Evolutionary conservation across 495 filamentous ascomycete genomes (phyloP).

Genomic region (Staphylotrichum tortipilum): DNA sequence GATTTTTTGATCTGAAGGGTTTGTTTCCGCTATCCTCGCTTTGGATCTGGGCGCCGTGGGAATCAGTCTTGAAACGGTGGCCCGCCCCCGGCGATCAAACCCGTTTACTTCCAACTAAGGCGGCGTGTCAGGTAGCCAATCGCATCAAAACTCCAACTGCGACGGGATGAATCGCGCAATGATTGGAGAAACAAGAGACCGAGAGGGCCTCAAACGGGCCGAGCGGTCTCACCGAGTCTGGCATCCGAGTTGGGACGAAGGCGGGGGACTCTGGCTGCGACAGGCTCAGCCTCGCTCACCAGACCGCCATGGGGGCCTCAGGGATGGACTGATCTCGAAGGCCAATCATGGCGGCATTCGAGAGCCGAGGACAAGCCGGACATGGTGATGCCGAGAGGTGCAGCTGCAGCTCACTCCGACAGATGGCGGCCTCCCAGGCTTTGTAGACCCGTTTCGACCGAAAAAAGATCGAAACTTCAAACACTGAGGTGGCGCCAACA

Average conservation of each 20-base stretch:
- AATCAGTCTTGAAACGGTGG: background rate
- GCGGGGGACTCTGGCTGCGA: background rate
- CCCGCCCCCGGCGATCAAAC: background rate
- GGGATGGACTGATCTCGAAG: background rate
- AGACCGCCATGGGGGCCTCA: background rate
- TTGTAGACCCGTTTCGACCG: background rate
- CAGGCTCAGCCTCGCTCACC: background rate
- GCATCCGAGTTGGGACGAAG: background rate
- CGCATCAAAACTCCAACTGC: background rate
- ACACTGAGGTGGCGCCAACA: no score
- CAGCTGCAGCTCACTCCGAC: background rate
- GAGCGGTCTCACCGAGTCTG: background rate
- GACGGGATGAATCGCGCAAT: background rate
- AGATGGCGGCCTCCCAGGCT: background rate
- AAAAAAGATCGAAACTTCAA: background rate
- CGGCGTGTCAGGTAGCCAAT: background rate
- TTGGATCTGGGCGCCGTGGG: background rate
- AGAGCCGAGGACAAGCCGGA: background rate
- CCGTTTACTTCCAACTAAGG: background rate
- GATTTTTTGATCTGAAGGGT: no score
- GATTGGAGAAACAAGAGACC: background rate
- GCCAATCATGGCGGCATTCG: background rate
- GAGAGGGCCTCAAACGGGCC: background rate
- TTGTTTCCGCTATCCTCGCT: background rate
- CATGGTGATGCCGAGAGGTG: background rate